These are phyloP conservation scores for Blastomyces parvus DNA, from an alignment of 2,329 filamentous ascomycete species.

Conservation along the genomic window DNA sequence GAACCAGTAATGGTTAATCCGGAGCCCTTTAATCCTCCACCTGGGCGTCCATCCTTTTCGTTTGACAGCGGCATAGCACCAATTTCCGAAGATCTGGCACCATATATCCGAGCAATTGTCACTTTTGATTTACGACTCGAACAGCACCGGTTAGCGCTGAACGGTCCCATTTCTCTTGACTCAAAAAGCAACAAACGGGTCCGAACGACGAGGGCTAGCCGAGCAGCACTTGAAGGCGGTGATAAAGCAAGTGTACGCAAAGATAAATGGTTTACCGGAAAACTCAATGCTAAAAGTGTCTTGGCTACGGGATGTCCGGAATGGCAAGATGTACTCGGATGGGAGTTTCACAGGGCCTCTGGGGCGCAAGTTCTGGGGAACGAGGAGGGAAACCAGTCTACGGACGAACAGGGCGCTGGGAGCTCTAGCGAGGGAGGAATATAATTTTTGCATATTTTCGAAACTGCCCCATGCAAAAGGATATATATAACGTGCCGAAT, in stretches of 20 bases:
- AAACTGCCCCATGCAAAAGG: background rate
- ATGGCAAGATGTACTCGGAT: slow-evolving; percentile 33
- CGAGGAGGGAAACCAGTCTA: background rate
- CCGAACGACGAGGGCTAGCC: slow-evolving; percentile 63
- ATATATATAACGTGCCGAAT: background rate
- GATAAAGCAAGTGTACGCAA: slow-evolving; percentile 55
- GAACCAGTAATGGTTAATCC: slow-evolving; percentile 41
- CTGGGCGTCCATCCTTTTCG: slow-evolving; percentile 48
- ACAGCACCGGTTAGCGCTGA: slow-evolving; percentile 54
- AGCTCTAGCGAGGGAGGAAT: slow-evolving; percentile 14
- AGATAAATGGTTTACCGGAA: slow-evolving; percentile 61
- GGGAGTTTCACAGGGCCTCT: slow-evolving; percentile 8
- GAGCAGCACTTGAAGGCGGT: slow-evolving; percentile 68
- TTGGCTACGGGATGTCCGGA: slow-evolving; percentile 51
- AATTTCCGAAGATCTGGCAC: slow-evolving; percentile 69
- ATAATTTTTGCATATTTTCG: slow-evolving; percentile 1
- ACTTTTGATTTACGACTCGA: slow-evolving; percentile 64
- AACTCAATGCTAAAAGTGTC: slow-evolving; percentile 52
- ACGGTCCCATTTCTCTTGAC: slow-evolving; percentile 53
- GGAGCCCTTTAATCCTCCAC: slow-evolving; percentile 25
- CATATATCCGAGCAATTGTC: slow-evolving; percentile 80
- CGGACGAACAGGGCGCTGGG: slow-evolving; percentile 14
- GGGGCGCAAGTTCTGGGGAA: background rate
- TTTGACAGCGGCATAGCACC: slow-evolving; percentile 62
- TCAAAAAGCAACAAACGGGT: slow-evolving; percentile 47